Evolutionary conservation across 306 rosid species (phyloP), one percentile per base, ranked within the genome.

Genomic region (Gynostemma pentaphyllum): DNA sequence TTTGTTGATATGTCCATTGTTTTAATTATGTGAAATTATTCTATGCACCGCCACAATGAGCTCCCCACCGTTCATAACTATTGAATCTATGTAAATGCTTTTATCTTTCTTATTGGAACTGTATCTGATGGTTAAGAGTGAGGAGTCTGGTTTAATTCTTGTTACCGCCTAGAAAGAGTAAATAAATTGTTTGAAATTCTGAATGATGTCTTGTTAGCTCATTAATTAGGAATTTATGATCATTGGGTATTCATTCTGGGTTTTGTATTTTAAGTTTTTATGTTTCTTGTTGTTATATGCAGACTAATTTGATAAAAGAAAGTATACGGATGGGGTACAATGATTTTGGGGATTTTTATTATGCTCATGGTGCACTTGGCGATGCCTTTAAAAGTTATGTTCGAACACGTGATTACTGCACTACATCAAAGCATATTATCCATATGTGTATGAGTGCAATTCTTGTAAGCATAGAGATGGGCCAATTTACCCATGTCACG

Each of bases 291-390:
- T 47, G 10, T 11, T 41, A 59, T 78, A 10, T 68, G 74, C 89
- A 94, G 99, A 94, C 99, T 52, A 94, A 94, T 79, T 83, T 94
- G 79, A 94, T 94, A 62, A 94, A 89, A 74, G 99, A 94, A 86
- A 94, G 97, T 78, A 89, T 94, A 73, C 75, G 99, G 78, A 94
- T 94, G 99, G 99, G 99, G 45, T 94, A 80, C 82, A 94, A 94
- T 74, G 99, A 94, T 75, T 89, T 94, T 80, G 99, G 97, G 67
- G 99, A 94, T 75, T 94, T 88, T 69, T 82, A 77, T 72, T 94
- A 86, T 80, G 74, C 95, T 66, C 97, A 86, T 26, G 99, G 99
- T 74, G 83, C 81, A 26, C 74, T 94, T 53, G 94, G 85, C 52
- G 99, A 94, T 34, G 97, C 99, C 24, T 94, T 94, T 67, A 94